phyloP scores from a whole-genome alignment of 148 eudicot genomes.

The Silene uniflora region DNA sequence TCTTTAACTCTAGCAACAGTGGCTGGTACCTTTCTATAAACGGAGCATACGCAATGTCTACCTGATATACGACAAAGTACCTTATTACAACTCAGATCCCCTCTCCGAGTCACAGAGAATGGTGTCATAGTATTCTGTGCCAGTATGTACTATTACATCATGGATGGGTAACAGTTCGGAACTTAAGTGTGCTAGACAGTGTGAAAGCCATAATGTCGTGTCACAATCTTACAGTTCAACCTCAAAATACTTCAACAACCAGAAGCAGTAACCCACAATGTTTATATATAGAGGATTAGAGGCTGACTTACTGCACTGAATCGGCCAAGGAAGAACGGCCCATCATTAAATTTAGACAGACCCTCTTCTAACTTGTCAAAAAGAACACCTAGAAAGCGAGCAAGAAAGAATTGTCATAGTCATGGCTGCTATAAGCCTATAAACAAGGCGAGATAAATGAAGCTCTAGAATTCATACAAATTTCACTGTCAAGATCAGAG shows the following conservation, averaged over 20 bases:
- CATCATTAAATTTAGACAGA: conserved; percentile 48
- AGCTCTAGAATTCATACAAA: conserved; percentile 33
- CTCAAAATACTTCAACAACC: too few relatives aligned
- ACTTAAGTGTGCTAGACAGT: neutral
- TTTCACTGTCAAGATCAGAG: conserved; percentile 28
- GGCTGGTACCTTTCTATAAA: conserved; percentile 45
- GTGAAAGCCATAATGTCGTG: neutral
- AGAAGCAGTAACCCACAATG: too few relatives aligned
- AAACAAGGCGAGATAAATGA: neutral
- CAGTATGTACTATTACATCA: too few relatives aligned
- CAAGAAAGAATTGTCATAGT: neutral
- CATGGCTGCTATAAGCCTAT: neutral
- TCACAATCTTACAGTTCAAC: too few relatives aligned
- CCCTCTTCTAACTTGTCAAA: conserved; percentile 51
- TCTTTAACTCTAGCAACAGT: conserved; percentile 31
- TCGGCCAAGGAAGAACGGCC: conserved; percentile 67
- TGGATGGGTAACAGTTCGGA: neutral
- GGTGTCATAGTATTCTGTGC: too few relatives aligned
- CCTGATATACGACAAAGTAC: conserved; percentile 29
- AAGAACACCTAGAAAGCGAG: conserved; percentile 27
- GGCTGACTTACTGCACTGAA: conserved; percentile 57
- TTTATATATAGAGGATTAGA: too few relatives aligned
- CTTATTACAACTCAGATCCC: neutral
- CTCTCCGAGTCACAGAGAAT: too few relatives aligned
- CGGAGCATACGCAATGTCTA: conserved; percentile 45